phyloP scores from a whole-genome alignment of 108 stramenopile species.

The Craspedostauros australis region DNA sequence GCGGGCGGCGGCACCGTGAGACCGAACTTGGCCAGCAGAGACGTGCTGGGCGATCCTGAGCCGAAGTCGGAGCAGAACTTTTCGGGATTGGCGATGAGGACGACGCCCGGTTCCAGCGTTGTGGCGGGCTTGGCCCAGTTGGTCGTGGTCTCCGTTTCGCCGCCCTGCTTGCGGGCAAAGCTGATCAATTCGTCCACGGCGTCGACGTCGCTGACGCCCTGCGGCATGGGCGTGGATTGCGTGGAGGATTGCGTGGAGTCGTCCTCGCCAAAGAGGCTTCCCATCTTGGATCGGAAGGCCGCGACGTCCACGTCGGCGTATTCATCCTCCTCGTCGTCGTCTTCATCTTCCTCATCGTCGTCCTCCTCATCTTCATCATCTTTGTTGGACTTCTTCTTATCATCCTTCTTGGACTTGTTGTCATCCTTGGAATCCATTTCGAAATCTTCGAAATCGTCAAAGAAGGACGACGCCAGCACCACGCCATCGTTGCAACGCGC shows the following conservation, averaged over 20 bases:
- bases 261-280: slow-evolving; percentile 38
- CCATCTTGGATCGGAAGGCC: slow-evolving; percentile 44
- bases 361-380: slow-evolving; percentile 58
- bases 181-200: slow-evolving; percentile 50
- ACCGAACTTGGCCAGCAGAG: slow-evolving; percentile 69
- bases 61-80: slow-evolving; percentile 46
- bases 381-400: slow-evolving; percentile 19
- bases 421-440: too few relatives aligned
- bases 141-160: slow-evolving; percentile 4
- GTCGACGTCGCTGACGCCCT: slow-evolving; percentile 1
- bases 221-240: too few relatives aligned
- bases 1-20: slow-evolving; percentile 64
- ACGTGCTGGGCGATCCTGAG: slow-evolving; percentile 26
- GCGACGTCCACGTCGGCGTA: slow-evolving; percentile 53
- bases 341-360: slow-evolving; percentile 44
- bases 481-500: too few relatives aligned
- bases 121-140: slow-evolving; percentile 53
- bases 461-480: slow-evolving; percentile 30
- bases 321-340: slow-evolving; percentile 36
- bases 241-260: slow-evolving; percentile 28
- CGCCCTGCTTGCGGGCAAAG: slow-evolving; percentile 48
- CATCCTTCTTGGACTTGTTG: too few relatives aligned
- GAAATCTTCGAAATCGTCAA: slow-evolving; percentile 57
- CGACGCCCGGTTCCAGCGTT: slow-evolving; percentile 42
- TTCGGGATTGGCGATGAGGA: slow-evolving; percentile 70